Evolutionary conservation across 148 eudicot species (phyloP).

Genomic region (Silene conica): DNA sequence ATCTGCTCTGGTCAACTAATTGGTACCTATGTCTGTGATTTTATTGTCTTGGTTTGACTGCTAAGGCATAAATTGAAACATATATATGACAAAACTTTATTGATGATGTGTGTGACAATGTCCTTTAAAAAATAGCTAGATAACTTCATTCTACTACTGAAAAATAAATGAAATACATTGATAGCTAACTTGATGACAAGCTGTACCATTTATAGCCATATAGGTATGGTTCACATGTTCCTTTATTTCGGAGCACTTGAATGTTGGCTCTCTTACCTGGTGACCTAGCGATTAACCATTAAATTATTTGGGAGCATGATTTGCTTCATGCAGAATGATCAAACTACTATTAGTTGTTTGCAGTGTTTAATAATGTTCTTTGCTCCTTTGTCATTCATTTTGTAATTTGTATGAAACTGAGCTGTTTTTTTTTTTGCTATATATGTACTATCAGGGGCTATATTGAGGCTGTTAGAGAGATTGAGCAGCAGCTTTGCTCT

Average conservation of each 20-base stretch:
- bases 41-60: not conserved
- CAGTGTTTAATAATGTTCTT: constrained; percentile 2
- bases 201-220: no score
- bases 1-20: not conserved
- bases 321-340: not conserved
- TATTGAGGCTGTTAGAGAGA: constrained; percentile 85
- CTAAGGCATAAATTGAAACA: not conserved
- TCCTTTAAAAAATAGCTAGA: not conserved
- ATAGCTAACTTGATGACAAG: no score
- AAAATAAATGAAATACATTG: no score
- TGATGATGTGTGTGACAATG: not conserved
- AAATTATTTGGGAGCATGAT: not conserved
- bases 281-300: not conserved
- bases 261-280: not conserved
- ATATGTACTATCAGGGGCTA: constrained; percentile 66
- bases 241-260: not conserved
- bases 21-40: not conserved
- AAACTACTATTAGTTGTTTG: constrained; percentile 3
- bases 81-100: not conserved
- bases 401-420: not conserved
- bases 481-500: constrained; percentile 61
- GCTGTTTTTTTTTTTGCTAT: constrained; percentile 3
- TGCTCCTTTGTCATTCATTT: not conserved
- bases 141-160: not conserved
- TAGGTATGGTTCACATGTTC: not conserved